A percentile compares a stretch with the other conserved stretches of the same genome.
phyloP scores from a whole-genome alignment of 1,139 yeast species.

The Diutina sp. region DNA sequence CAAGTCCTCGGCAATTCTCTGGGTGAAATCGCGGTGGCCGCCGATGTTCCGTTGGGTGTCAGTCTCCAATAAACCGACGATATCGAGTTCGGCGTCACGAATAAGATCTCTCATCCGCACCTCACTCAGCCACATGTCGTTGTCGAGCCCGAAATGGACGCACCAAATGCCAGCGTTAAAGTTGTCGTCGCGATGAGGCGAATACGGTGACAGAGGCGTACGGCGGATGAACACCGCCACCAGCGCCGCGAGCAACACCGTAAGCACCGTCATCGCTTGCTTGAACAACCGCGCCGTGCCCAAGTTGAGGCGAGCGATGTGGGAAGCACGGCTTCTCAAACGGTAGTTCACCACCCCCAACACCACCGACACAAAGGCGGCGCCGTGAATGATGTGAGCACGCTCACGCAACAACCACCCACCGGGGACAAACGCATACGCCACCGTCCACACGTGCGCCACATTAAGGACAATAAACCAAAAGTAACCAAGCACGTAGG shows the following conservation, averaged over 20 bases:
- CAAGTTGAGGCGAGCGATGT: constrained; percentile 12
- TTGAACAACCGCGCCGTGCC: constrained; percentile 12
- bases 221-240: constrained; percentile 39
- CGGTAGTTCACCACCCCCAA: constrained; percentile 23
- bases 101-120: constrained; percentile 77
- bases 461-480: constrained; percentile 45
- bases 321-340: constrained; percentile 12
- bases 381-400: constrained; percentile 56
- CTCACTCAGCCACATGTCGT: constrained; percentile 97
- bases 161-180: constrained; percentile 98
- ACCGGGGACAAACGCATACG: constrained; percentile 95
- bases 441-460: constrained; percentile 93
- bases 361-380: constrained; percentile 31
- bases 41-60: constrained; percentile 91
- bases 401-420: constrained; percentile 83
- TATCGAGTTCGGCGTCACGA: constrained; percentile 76
- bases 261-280: constrained; percentile 14
- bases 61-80: constrained; percentile 80
- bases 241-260: constrained; percentile 20
- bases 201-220: constrained; percentile 42
- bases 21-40: constrained; percentile 92
- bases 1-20: constrained; percentile 80
- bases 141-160: constrained; percentile 90
- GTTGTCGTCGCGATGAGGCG: constrained; percentile 69
- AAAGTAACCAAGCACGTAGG: constrained; percentile 47